Base-by-base conservation (phyloP, 148 eudicot species). In the Nepenthes gracilis region DNA sequence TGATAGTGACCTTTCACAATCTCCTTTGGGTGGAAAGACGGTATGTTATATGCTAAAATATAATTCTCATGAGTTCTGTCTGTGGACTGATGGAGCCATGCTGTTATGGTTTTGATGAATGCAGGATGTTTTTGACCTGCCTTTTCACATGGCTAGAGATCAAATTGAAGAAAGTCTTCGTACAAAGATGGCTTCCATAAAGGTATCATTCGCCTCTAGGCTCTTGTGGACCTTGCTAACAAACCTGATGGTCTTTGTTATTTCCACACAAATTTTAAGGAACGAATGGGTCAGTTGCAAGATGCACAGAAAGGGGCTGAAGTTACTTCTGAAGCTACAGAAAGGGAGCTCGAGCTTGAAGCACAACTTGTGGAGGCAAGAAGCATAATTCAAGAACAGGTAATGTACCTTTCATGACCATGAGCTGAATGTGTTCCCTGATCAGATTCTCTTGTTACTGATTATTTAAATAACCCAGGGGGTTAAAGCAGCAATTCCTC, bases 341-440 rank as follows among this genome's bases (percentile, higher is more conserved):
- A 94, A 77, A 83, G 99, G 79, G 99, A 94, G 79, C 92, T 94
- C 68, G 99, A 94, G 78, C 86, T 94, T 73, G 97, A 94, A 78
- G 97, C 99, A 47, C 95, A 94, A 74, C 87, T 94, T 64, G 99
- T 94, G 61, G 99, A 94, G 80, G 97, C 99, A 59, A 83, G 99
- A 76, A 89, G 97, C 81, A 94, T 89, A 67, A 94, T 94, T 52
- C 99, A 94, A 71, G 99, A 94, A 73, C 99, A 94, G 95, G 99
- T 94, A 86, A 35, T 47, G 32, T n/a, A 47, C 54, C 54, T 54
- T 50, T 34, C 38, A 36, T 6, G 11, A 23, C 51, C 47, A 36
- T 65, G 51, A 64, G 36, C 50, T 58, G 38, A 60, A 61, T 23
- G 23, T 23, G 23, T 23, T 23, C 23, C 23, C 23, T 23, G 23